Evolutionary conservation across 1,139 yeast genomes (phyloP), one percentile per base, ranked within the genome.

Genomic region (Pichia sp.): DNA sequence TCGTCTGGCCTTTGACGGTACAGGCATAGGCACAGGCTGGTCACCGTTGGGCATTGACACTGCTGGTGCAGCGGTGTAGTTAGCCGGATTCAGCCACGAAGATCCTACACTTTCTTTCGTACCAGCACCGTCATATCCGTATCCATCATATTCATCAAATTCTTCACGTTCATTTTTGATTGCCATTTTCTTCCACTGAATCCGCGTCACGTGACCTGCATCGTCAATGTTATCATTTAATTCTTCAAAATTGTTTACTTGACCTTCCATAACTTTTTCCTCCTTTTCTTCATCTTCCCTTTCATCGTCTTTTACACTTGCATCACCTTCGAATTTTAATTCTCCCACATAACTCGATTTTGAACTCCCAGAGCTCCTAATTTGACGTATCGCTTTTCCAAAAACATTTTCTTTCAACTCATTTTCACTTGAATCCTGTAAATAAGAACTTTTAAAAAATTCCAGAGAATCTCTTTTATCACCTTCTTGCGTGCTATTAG

Each of bases 241-340:
- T 6, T 23, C 16, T 6, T 6, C 8, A 8, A 6, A 9, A 15
- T 23, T 4, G 13, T 6, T 15, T 7, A 6, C 3, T 15, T 23
- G 4, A 15, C 23, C 15, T 15, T 13, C 15, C 25, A 15, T 21
- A 21, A 18, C 14, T 31, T 11, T 23, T 15, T 14, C 16, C 25
- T 22, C 29, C 11, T 33, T 9, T 11, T 6, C 13, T 24, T 30
- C 7, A 31, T 21, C 19, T 9, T 32, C 19, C 6, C 25, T 16
- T 19, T 31, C 25, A 25, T 25, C 13, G 20, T 15, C 13, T 19
- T 15, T 14, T 20, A 26, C 23, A 56, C 36, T 27, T 52, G 56
- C 37, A 7, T 21, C 23, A 9, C 9, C 23, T 7, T n/a, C n/a
- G n/a, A n/a, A n/a, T n/a, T n/a, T n/a, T n/a, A n/a, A n/a, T n/a